Evolutionary conservation across 176 grass and related monocot genomes (phyloP), one percentile per base, ranked within the genome.

Genomic region (Hsuehochloa calcarea): DNA sequence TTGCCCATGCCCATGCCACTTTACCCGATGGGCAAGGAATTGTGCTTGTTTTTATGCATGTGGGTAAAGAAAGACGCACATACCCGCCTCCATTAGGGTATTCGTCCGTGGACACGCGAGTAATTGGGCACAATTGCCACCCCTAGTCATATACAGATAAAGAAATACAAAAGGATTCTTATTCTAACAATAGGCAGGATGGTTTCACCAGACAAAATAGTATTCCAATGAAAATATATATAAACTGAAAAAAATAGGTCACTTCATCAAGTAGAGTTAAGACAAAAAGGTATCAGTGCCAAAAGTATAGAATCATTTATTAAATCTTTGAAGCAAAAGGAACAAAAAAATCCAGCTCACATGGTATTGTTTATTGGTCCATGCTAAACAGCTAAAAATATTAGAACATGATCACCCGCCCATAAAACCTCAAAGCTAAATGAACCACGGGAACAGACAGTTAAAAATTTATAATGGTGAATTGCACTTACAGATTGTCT

Each of bases 401-500:
- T 56, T 78, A 72, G 60, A 61, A 78, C 49, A 83, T 60, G 38
- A 69, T 78, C 60, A 40, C 54, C 65, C 68, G 71, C 78, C 43
- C 79, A 84, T 19, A 90, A 73, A 70, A 87, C 78, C 85, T 77
- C 66, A 80, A 78, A 63, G 70, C 43, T 61, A 10, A 58, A 70
- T 43, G 65, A 45, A 85, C 65, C 22, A 70, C 38, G 1, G 20
- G 84, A 79, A 78, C 39, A 85, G 5, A 78, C 5, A 45, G 74
- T 61, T 60, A 75, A 88, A 82, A 73, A 75, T 83, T 80, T 90
- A 90, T 70, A 69, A 38, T 60, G 45, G 50, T 84, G 60, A 86
- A 65, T 79, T 73, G 77, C 84, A 88, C 74, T 87, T 75, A 74
- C 72, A 87, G 17, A 49, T 76, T 46, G 60, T 79, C 74, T 47